Conservation (phyloP, 805 yeast genomes). For the Spathaspora gorwiae region DNA sequence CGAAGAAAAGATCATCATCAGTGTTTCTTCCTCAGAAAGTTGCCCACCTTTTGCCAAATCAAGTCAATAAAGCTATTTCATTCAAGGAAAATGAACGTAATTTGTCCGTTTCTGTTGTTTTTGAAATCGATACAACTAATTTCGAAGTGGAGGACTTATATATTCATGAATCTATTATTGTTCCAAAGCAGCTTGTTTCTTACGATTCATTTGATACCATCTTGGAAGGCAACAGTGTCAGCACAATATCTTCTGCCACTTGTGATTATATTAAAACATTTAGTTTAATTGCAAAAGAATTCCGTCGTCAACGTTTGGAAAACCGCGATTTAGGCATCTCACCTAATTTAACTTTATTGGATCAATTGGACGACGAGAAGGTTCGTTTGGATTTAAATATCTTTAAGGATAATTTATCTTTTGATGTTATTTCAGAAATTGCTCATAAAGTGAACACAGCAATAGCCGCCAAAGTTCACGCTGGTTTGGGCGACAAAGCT, state of each 20-base stretch:
- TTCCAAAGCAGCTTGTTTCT: slow-evolving; percentile 55
- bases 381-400: slow-evolving; percentile 69
- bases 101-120: slow-evolving; percentile 72
- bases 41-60: slow-evolving; percentile 63
- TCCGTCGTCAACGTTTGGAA: slow-evolving; percentile 62
- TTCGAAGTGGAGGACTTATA: slow-evolving; percentile 72
- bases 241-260: slow-evolving; percentile 47
- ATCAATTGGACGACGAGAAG: slow-evolving; percentile 81
- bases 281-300: slow-evolving; percentile 60
- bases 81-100: slow-evolving; percentile 56
- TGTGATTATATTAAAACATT: slow-evolving; percentile 62
- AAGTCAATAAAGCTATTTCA: slow-evolving; percentile 55
- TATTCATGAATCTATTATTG: slow-evolving; percentile 67
- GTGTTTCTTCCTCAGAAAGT: slow-evolving; percentile 80
- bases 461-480: slow-evolving; percentile 74
- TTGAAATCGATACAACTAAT: slow-evolving; percentile 68
- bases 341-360: slow-evolving; percentile 61
- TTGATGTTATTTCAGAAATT: slow-evolving; percentile 66
- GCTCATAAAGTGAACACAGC: slow-evolving; percentile 77
- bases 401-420: slow-evolving; percentile 55
- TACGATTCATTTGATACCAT: slow-evolving; percentile 55
- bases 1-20: slow-evolving; percentile 84
- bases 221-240: slow-evolving; percentile 26
- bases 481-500: slow-evolving; percentile 74
- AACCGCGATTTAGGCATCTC: slow-evolving; percentile 44